A percentile compares a stretch with the other conserved stretches of the same genome.
Conservation (phyloP, 2,329 filamentous ascomycete species). For the Rhytidhysteron rufulum region DNA sequence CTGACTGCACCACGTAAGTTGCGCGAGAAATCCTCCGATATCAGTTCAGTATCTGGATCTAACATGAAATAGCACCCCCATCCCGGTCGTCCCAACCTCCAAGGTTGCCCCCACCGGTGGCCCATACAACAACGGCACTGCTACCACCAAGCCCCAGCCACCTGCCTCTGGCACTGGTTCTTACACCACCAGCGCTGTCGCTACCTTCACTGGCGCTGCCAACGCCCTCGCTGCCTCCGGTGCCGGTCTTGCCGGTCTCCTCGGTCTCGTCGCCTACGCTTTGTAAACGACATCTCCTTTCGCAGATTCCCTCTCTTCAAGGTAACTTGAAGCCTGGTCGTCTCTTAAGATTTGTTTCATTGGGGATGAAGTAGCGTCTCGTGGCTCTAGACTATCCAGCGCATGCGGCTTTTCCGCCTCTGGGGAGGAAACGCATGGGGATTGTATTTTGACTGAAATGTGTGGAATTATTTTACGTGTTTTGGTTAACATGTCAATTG, state of each 20-base stretch:
- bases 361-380: conserved; percentile 17
- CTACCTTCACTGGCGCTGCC: conserved; percentile 51
- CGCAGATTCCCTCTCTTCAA: conserved; percentile 9
- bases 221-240: conserved; percentile 46
- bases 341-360: conserved; percentile 12
- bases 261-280: conserved; percentile 45
- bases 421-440: conserved; percentile 19
- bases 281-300: conserved; percentile 29
- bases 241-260: conserved; percentile 50
- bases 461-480: conserved; percentile 26
- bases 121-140: conserved; percentile 6
- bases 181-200: conserved; percentile 14
- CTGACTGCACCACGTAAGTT: conserved; percentile 6
- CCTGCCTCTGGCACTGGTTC: conserved; percentile 46
- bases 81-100: conserved; percentile 3
- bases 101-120: conserved; percentile 1
- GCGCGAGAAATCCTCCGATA: no score
- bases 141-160: conserved; percentile 12
- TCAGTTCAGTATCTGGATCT: conserved; percentile 2
- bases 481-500: conserved; percentile 22
- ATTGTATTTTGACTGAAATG: conserved; percentile 29
- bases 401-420: conserved; percentile 15
- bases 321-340: conserved; percentile 10
- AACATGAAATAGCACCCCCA: conserved; percentile 3
- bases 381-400: no score